Percentiles rank a stretch among this genome's conserved stretches.
Evolutionary conservation across 1,139 yeast species (phyloP).

Genomic region (Geotrichum bryndzae): DNA sequence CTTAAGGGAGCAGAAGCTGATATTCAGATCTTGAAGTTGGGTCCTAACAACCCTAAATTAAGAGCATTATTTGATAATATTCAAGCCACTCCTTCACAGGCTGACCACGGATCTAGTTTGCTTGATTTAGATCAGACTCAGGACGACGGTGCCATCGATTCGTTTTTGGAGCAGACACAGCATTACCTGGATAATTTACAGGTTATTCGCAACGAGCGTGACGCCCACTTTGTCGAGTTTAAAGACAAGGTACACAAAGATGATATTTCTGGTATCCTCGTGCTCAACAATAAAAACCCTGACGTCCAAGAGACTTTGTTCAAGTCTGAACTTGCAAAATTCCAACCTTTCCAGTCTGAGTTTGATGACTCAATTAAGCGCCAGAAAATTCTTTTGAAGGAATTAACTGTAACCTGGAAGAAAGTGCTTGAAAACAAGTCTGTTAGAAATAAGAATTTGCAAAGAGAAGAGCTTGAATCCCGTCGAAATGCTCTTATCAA

Average conservation of each 20-base stretch:
- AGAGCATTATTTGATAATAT: conserved; percentile 26
- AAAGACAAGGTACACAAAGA: conserved; percentile 71
- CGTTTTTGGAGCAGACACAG: conserved; percentile 44
- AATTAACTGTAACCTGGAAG: conserved; percentile 55
- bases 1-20: conserved; percentile 37
- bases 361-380: conserved; percentile 61
- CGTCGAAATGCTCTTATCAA: conserved; percentile 41
- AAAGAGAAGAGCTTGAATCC: conserved; percentile 37
- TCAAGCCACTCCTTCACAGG: conserved; percentile 19
- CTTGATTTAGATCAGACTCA: conserved; percentile 56
- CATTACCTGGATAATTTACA: conserved; percentile 42
- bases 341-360: conserved; percentile 60
- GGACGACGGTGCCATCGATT: conserved; percentile 38
- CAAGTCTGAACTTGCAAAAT: conserved; percentile 70
- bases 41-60: conserved; percentile 31
- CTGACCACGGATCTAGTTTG: conserved; percentile 37
- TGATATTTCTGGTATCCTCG: conserved; percentile 74
- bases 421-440: conserved; percentile 44
- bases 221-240: conserved; percentile 54
- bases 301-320: conserved; percentile 58
- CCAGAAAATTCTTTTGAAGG: conserved; percentile 53
- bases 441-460: conserved; percentile 36
- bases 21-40: conserved; percentile 35
- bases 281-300: conserved; percentile 56
- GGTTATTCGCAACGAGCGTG: conserved; percentile 53